phyloP scores from a whole-genome alignment of 2,329 filamentous ascomycete genomes.

The Beauveria rudraprayagi region DNA sequence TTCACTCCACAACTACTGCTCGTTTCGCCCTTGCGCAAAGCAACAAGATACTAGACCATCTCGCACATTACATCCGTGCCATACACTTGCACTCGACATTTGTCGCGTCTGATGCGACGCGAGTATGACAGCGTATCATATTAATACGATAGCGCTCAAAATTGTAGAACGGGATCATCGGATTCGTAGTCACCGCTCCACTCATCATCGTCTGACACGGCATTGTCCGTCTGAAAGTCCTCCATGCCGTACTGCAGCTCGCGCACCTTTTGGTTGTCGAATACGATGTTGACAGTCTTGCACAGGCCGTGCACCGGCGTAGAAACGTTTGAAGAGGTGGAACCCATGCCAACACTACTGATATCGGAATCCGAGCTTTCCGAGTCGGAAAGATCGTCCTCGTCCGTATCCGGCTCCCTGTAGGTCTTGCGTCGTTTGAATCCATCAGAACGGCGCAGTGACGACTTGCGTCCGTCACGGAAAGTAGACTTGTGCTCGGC shows the following conservation, averaged over 20 bases:
- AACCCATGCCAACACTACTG: constrained; percentile 10
- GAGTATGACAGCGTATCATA: neutral
- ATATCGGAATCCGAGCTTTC: constrained; percentile 15
- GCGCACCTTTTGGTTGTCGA: constrained; percentile 67
- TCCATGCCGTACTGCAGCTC: constrained; percentile 62
- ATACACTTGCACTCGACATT: neutral
- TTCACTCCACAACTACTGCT: neutral
- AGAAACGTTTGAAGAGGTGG: neutral
- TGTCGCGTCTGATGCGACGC: no score
- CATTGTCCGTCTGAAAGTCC: constrained; percentile 58
- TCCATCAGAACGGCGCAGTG: constrained; percentile 1
- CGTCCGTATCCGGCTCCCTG: constrained; percentile 38
- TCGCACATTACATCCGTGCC: neutral
- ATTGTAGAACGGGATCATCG: constrained; percentile 25
- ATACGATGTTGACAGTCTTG: constrained; percentile 59
- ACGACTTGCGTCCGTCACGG: constrained; percentile 4
- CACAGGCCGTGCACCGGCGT: constrained; percentile 57
- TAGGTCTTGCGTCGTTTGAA: constrained; percentile 24
- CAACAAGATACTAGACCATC: neutral
- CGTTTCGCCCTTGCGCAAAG: neutral
- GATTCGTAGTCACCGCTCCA: constrained; percentile 52
- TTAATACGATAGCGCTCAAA: neutral
- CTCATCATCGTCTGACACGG: constrained; percentile 48
- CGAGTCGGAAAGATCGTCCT: constrained; percentile 27
- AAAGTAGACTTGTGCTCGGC: constrained; percentile 20